A percentile compares a stretch with the other conserved stretches of the same genome.
Conservation (phyloP, 108 stramenopile species). For the Bacterosira constricta region DNA sequence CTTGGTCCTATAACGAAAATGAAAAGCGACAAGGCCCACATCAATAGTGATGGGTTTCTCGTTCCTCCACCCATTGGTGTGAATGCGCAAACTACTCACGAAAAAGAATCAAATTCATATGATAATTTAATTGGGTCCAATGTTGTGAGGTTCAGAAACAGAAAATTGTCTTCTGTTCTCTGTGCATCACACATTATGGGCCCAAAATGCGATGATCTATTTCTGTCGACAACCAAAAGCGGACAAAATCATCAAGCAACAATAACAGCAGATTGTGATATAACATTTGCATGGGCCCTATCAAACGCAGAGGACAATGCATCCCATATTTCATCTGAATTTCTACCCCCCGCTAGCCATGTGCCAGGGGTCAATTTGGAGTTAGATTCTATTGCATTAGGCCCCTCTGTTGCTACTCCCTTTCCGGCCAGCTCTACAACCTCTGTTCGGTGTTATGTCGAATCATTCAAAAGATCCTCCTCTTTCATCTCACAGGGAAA, state of each 20-base stretch:
- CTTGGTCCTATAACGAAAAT: background rate
- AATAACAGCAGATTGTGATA: background rate
- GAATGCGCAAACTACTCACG: background rate
- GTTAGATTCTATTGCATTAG: background rate
- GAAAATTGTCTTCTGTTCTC: slow-evolving; percentile 3
- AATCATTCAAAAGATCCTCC: slow-evolving; percentile 2
- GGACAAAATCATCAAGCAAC: background rate
- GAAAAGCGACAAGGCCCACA: background rate
- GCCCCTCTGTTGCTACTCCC: background rate
- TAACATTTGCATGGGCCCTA: slow-evolving; percentile 4
- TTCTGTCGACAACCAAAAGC: slow-evolving; percentile 17
- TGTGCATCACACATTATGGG: background rate
- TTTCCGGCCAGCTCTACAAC: background rate
- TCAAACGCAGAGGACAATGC: slow-evolving; percentile 6
- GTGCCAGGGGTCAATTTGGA: background rate
- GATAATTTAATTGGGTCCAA: slow-evolving; percentile 7
- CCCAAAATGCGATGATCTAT: background rate
- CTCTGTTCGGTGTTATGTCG: slow-evolving; percentile 1
- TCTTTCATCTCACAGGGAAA: slow-evolving; percentile 1
- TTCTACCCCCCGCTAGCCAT: background rate
- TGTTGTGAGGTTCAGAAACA: slow-evolving; percentile 4
- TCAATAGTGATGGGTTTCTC: slow-evolving; percentile 18
- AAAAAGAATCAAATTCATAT: no score
- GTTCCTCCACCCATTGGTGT: slow-evolving; percentile 4
- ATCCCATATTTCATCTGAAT: background rate